Evolutionary conservation across 2,329 filamentous ascomycete genomes (phyloP).

Genomic region (Claviceps sp.): DNA sequence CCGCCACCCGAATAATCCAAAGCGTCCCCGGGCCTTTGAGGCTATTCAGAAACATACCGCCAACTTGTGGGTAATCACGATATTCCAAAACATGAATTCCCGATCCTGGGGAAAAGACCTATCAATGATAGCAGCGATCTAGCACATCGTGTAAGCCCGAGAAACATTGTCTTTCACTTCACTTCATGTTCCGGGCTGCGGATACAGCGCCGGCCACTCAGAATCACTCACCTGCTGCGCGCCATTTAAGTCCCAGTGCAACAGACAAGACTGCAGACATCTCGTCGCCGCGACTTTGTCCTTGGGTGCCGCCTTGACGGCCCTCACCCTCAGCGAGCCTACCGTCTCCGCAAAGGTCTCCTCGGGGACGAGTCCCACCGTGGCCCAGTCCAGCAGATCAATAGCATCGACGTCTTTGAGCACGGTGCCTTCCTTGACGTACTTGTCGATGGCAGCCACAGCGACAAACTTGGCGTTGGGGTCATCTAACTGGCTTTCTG

Average conservation of each 20-base stretch:
- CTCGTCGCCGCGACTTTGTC: conserved; percentile 26
- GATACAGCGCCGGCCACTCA: neutral
- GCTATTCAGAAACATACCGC: conserved; percentile 25
- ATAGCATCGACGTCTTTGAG: conserved; percentile 37
- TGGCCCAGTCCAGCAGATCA: conserved; percentile 42
- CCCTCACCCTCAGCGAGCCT: conserved; percentile 34
- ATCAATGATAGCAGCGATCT: conserved; percentile 43
- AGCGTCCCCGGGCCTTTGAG: too few species aligned
- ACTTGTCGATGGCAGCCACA: conserved; percentile 29
- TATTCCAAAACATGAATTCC: conserved; percentile 40
- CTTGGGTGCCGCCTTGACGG: conserved; percentile 40
- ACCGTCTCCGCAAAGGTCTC: conserved; percentile 33
- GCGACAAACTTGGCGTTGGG: conserved; percentile 31
- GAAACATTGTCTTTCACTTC: neutral
- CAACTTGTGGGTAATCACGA: conserved; percentile 38
- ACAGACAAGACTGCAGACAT: conserved; percentile 39
- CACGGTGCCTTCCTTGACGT: conserved; percentile 31
- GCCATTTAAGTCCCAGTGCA: conserved; percentile 41
- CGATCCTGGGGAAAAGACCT: conserved; percentile 35
- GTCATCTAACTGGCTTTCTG: conserved; percentile 39
- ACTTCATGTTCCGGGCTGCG: neutral
- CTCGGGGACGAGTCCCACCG: conserved; percentile 23
- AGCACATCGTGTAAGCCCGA: neutral
- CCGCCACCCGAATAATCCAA: too few species aligned
- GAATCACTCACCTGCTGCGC: conserved; percentile 36